Evolutionary conservation across 192 early-diverging fungal species (phyloP), one percentile per base, ranked within the genome.

Genomic region (Podila minutissima): DNA sequence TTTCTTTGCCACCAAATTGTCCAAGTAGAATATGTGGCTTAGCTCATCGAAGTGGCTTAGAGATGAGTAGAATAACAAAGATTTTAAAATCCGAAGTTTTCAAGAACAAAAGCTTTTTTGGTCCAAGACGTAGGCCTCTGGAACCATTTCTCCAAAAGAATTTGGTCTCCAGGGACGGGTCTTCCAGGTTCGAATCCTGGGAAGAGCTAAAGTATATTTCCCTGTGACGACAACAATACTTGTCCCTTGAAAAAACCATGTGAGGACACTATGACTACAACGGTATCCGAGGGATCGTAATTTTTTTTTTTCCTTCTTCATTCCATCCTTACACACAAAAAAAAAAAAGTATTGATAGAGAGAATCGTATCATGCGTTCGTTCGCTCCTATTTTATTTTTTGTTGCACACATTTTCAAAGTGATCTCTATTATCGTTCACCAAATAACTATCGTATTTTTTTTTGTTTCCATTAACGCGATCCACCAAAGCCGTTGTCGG

Each of bases 241-340:
- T 55, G 53, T 55, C 53, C 53, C 53, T 55, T 55, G 53, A 55
- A 55, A 55, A 55, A 55, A 55, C 53, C 53, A 55, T 55, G 53
- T 55, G 53, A 55, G 53, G 53, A 55, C 53, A 55, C 53, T 55
- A 24, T 55, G 53, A 55, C 53, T 55, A 55, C 53, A 55, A 55
- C 53, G 53, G 53, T 55, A 55, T 55, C 53, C 53, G 53, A 55
- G 53, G 53, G 53, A 55, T 55, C 53, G n/a, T 55, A 24, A 2
- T 26, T 55, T 55, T 55, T 55, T 55, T 55, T 55, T 55, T 22
- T 53, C 22, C 2, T 55, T 55, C 22, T 24, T 24, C 20, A 15
- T n/a, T 55, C 22, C 20, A 35, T 55, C 51, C n/a, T n/a, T n/a
- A 22, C 19, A 24, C 4, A 55, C 51, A 32, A 32, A 32, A 32